Evolutionary conservation across 768 basidiomycete species (phyloP).

Genomic region (Agrocybe pediades): DNA sequence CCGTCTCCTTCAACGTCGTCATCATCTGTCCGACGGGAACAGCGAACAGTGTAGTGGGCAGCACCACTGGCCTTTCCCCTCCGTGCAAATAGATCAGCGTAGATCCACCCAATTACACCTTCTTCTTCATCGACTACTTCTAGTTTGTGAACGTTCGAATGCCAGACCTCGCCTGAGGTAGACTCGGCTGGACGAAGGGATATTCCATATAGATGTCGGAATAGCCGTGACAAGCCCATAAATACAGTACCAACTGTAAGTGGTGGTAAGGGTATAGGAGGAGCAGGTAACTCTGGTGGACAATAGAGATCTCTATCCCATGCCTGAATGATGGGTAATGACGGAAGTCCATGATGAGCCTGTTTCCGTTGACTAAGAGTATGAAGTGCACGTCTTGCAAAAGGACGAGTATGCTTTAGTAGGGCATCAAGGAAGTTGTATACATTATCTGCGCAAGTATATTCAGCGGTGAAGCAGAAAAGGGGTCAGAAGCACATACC

Average conservation of each 20-base stretch:
- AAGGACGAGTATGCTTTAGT: constrained; percentile 76
- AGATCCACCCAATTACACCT: constrained; percentile 92
- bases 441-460: constrained; percentile 69
- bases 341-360: constrained; percentile 58
- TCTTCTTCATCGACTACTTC: constrained; percentile 90
- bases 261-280: constrained; percentile 70
- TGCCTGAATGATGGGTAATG: constrained; percentile 74
- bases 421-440: constrained; percentile 81
- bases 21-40: constrained; percentile 89
- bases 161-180: constrained; percentile 85
- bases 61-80: constrained; percentile 87
- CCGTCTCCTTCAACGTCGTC: constrained; percentile 80
- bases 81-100: constrained; percentile 87
- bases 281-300: constrained; percentile 74
- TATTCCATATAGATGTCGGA: constrained; percentile 86
- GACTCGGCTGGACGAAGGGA: constrained; percentile 72
- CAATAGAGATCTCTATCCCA: constrained; percentile 98
- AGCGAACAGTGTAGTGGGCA: constrained; percentile 97
- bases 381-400: constrained; percentile 73
- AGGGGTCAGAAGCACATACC: constrained; percentile 40
- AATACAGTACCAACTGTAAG: constrained; percentile 91
- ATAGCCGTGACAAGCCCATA: constrained; percentile 88
- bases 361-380: constrained; percentile 74
- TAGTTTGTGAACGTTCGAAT: constrained; percentile 83
- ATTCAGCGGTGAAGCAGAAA: constrained; percentile 1